These are phyloP conservation scores for Exutisphaerella laricina DNA, from an alignment of 2,329 filamentous ascomycete species.

Conservation along the genomic window DNA sequence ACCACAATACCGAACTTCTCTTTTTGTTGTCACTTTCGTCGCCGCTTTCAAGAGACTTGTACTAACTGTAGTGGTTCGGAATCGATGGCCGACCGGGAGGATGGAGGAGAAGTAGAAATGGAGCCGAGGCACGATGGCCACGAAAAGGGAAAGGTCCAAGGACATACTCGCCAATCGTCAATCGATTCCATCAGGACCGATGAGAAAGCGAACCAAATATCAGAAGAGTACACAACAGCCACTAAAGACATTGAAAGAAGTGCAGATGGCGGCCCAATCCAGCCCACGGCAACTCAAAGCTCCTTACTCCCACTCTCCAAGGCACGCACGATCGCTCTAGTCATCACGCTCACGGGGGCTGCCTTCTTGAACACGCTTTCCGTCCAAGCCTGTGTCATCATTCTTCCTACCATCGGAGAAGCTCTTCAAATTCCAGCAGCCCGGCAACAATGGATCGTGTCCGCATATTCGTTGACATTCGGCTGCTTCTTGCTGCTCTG, in stretches of 20 bases:
- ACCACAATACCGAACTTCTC: background rate
- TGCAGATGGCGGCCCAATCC: slow-evolving; percentile 1
- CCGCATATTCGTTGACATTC: slow-evolving; percentile 60
- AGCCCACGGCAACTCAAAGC: slow-evolving; percentile 12
- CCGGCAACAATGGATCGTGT: slow-evolving; percentile 54
- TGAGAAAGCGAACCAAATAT: too few relatives aligned
- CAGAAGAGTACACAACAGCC: background rate
- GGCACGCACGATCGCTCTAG: slow-evolving; percentile 27
- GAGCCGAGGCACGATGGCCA: too few relatives aligned
- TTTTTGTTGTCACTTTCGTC: too few relatives aligned
- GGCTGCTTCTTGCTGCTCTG: slow-evolving; percentile 63
- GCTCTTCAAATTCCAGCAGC: slow-evolving; percentile 31
- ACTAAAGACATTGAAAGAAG: background rate
- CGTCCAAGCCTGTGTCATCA: slow-evolving; percentile 33
- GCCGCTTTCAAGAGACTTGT: background rate
- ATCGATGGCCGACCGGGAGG: too few relatives aligned
- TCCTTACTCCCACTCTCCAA: slow-evolving; percentile 24
- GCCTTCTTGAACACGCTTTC: slow-evolving; percentile 32
- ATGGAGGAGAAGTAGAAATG: too few relatives aligned
- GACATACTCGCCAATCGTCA: too few relatives aligned
- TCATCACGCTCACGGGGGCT: slow-evolving; percentile 29
- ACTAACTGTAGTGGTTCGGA: background rate
- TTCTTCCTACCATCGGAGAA: slow-evolving; percentile 31
- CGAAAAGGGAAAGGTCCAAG: too few relatives aligned
- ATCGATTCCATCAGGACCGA: too few relatives aligned